phyloP scores from a whole-genome alignment of 2,329 filamentous ascomycete genomes.

The Apiospora aurea region DNA sequence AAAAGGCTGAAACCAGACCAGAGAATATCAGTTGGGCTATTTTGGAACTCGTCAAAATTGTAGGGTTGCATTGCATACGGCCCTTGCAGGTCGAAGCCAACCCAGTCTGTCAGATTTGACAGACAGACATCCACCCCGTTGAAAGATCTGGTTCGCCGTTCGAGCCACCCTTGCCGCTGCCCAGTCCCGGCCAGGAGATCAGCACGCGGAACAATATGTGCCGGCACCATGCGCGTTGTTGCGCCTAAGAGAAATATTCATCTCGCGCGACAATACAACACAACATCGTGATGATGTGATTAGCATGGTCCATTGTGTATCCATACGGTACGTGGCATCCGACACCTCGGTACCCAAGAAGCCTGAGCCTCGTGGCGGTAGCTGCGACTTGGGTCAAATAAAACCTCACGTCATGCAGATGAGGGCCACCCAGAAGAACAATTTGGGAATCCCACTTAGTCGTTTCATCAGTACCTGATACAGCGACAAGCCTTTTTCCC shows the following conservation, averaged over 20 bases:
- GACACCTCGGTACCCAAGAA: neutral
- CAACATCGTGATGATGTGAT: neutral
- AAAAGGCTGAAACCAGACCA: neutral
- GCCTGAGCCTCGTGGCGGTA: constrained; percentile 6
- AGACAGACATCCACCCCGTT: neutral
- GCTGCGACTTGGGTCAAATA: neutral
- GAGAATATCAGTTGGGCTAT: neutral
- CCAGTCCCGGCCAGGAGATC: neutral
- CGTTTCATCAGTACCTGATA: constrained; percentile 1
- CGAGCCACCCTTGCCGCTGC: neutral
- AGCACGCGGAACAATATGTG: neutral
- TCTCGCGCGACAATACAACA: neutral
- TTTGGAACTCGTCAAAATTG: neutral
- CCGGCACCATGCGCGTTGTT: neutral
- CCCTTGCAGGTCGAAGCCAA: constrained; percentile 3
- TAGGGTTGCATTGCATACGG: constrained; percentile 11
- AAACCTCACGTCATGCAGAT: neutral
- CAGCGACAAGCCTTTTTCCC: constrained; percentile 16
- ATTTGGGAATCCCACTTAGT: neutral
- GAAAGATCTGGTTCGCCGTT: constrained; percentile 16
- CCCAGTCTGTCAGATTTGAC: constrained; percentile 17
- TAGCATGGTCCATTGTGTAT: neutral
- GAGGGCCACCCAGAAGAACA: neutral
- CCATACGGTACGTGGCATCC: neutral
- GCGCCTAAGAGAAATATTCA: neutral